A percentile compares a stretch with the other conserved stretches of the same genome.
Conservation (phyloP, 805 yeast species). For the Metschnikowia drakensbergensis region DNA sequence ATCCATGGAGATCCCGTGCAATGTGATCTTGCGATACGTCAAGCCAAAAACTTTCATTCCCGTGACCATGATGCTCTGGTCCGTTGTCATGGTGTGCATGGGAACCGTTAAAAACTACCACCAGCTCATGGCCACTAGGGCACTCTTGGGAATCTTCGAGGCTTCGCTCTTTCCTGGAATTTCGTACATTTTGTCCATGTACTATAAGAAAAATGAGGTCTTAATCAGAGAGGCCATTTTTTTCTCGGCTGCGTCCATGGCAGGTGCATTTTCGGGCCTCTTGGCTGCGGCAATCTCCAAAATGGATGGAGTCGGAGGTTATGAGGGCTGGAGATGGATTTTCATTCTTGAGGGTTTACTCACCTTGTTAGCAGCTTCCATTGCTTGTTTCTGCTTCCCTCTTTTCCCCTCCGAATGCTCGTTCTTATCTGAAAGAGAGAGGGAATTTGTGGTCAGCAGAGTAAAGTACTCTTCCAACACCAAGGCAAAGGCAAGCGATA, state of each 20-base stretch:
- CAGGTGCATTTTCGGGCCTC: slow-evolving; percentile 78
- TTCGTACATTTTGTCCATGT: slow-evolving; percentile 64
- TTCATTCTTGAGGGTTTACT: slow-evolving; percentile 17
- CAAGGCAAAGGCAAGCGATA: neutral
- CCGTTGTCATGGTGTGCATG: slow-evolving; percentile 59
- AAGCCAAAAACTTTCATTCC: slow-evolving; percentile 66
- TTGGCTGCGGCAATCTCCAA: slow-evolving; percentile 63
- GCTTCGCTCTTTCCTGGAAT: slow-evolving; percentile 74
- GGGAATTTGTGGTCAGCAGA: slow-evolving; percentile 12
- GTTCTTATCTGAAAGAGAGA: slow-evolving; percentile 13
- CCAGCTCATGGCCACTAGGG: slow-evolving; percentile 57
- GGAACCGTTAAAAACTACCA: slow-evolving; percentile 61
- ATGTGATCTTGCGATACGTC: slow-evolving; percentile 54
- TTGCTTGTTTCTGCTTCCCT: slow-evolving; percentile 11
- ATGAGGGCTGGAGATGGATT: slow-evolving; percentile 19
- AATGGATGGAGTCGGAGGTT: slow-evolving; percentile 37
- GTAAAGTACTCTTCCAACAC: slow-evolving; percentile 10
- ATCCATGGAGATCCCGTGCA: slow-evolving; percentile 60
- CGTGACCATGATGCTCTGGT: slow-evolving; percentile 57
- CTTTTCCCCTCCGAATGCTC: slow-evolving; percentile 9
- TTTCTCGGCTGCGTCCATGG: slow-evolving; percentile 67
- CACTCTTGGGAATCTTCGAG: slow-evolving; percentile 65
- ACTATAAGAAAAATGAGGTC: slow-evolving; percentile 61
- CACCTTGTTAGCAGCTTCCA: slow-evolving; percentile 9
- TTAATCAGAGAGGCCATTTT: slow-evolving; percentile 67